Base-by-base conservation (phyloP, 495 filamentous ascomycete genomes). In the Talaromyces stipitatus region DNA sequence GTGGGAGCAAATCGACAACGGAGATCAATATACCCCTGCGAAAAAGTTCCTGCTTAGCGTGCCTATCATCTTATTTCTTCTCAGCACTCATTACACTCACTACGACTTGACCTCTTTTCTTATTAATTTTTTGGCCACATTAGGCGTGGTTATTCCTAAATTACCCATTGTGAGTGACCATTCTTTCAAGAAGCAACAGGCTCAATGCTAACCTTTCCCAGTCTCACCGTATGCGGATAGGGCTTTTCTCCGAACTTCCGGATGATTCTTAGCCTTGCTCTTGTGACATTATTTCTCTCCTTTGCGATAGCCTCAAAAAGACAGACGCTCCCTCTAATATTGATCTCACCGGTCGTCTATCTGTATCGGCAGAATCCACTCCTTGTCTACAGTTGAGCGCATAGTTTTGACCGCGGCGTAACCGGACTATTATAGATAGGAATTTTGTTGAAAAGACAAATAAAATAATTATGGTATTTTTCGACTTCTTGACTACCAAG, bases 1-100 rank as follows among this genome's bases (percentile, higher is more conserved):
- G 92, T 98, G 94, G 94, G 94, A 98, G 78, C 94, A 98, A 78
- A 98, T 98, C 68, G 94, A 98, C 76, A 94, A 98, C 65, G 94
- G 94, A 27, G 94, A 94, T 70, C 94, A 98, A 69, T 98, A 97
- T 75, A 98, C 94, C 4, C 94, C 94, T 11, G 85, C 94, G 56
- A 98, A 98, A 82, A 98, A 98, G 72, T 98, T 97, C 72, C 74
- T 98, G 58, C 83, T 98, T 63, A 90, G 85, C 58, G 94, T 97
- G 48, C 94, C 94, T 28, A 91, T 98, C 60, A 81, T 91, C 59
- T 81, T 98, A 63, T 98, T 98, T 69, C 80, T 98, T 56, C 77
- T 97, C 58, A 96, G 92, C 79, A 98, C 94, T 51, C 94, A 98
- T 73, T 98, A 97, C 72, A 97, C 94, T 59, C 92, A 96, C 72